Percentiles rank a stretch among this genome's conserved stretches.
phyloP scores from a whole-genome alignment of 305 asterid species.

The Stenogyne calaminthoides region DNA sequence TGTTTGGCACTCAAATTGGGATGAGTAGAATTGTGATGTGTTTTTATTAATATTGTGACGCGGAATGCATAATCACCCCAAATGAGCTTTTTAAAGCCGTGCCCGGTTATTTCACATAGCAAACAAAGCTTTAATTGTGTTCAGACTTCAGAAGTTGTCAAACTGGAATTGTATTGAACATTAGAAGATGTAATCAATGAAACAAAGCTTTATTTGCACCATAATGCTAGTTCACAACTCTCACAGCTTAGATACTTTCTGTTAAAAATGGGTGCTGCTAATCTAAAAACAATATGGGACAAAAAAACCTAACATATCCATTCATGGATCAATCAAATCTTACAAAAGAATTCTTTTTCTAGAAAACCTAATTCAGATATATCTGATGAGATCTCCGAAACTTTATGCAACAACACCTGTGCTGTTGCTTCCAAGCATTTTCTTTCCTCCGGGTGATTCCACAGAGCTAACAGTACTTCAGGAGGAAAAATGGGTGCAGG shows the following conservation, averaged over 20 bases:
- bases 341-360: constrained; percentile 13
- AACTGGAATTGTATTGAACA: neutral
- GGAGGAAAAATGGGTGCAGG: constrained; percentile 58
- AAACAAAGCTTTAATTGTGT: neutral
- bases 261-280: neutral
- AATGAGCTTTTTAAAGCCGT: too few relatives aligned
- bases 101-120: too few relatives aligned
- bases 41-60: too few relatives aligned
- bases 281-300: constrained; percentile 3
- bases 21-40: too few relatives aligned
- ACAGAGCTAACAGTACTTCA: constrained; percentile 47
- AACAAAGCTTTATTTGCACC: neutral
- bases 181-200: neutral
- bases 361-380: constrained; percentile 22
- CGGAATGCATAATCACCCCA: too few relatives aligned
- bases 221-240: neutral
- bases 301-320: neutral
- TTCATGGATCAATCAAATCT: constrained; percentile 8
- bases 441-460: constrained; percentile 52
- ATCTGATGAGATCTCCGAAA: constrained; percentile 17
- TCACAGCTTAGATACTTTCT: neutral
- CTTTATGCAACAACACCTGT: constrained; percentile 34
- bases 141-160: neutral
- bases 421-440: constrained; percentile 38
- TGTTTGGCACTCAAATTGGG: too few relatives aligned